phyloP scores from a whole-genome alignment of 148 eudicot genomes.

The Tetragonia tetragonoides region DNA sequence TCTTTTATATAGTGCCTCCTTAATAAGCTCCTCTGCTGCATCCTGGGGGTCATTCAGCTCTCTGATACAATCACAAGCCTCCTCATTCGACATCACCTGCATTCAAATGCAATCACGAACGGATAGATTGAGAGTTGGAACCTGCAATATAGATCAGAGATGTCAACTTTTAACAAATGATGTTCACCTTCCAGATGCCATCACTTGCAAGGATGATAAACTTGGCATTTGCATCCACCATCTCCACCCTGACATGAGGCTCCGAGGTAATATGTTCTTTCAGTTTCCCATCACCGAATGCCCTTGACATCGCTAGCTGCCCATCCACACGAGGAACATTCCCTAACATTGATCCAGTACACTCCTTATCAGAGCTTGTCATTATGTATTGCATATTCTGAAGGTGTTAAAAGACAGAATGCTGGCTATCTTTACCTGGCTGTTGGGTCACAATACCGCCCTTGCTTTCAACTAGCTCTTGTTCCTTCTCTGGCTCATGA shows the following conservation, averaged over 20 bases:
- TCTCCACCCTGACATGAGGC: conserved; percentile 41
- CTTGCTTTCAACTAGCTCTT: conserved; percentile 45
- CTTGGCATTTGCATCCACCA: conserved; percentile 36
- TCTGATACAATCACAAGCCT: conserved; percentile 37
- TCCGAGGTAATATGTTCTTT: conserved; percentile 55
- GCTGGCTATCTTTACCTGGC: conserved; percentile 34
- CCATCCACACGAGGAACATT: conserved; percentile 50
- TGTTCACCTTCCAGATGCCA: conserved; percentile 58
- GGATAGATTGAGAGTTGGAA: too few species aligned
- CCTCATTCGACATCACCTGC: conserved; percentile 60
- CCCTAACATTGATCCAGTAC: conserved; percentile 27
- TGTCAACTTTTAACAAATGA: too few species aligned
- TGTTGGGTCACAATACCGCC: conserved; percentile 49
- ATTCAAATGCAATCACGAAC: background rate
- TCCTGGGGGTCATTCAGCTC: conserved; percentile 37
- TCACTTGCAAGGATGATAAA: conserved; percentile 57
- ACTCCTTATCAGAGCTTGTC: background rate
- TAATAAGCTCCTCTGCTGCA: conserved; percentile 46
- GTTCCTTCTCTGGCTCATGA: conserved; percentile 59
- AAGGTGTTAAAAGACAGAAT: background rate
- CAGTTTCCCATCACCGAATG: conserved; percentile 54
- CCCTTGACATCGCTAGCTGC: conserved; percentile 57
- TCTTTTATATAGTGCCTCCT: conserved; percentile 40
- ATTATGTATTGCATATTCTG: background rate
- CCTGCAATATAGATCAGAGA: too few species aligned